A percentile compares a stretch with the other conserved stretches of the same genome.
Evolutionary conservation across 805 yeast genomes (phyloP).

Genomic region (Saccharomycopsis vini): DNA sequence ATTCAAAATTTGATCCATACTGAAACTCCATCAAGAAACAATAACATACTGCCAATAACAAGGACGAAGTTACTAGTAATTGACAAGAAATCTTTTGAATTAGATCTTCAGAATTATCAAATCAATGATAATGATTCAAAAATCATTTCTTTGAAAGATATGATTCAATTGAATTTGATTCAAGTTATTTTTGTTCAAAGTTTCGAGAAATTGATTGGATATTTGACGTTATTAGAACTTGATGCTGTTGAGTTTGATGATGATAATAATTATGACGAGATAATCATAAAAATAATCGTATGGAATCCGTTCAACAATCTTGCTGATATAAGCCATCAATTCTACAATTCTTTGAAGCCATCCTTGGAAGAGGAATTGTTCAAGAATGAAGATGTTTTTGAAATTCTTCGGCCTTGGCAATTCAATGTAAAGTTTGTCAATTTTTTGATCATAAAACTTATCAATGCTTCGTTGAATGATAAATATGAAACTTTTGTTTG

Average conservation of each 20-base stretch:
- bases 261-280: not conserved
- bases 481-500: not conserved
- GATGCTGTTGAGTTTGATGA: not conserved
- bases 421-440: slow-evolving; percentile 2
- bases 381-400: not conserved
- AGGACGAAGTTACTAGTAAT: no score
- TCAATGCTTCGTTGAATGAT: no score
- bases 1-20: no score
- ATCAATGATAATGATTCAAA: no score
- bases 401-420: not conserved
- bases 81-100: not conserved
- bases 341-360: not conserved
- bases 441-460: slow-evolving; percentile 1
- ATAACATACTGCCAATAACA: no score
- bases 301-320: slow-evolving; percentile 3
- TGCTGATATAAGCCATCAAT: no score
- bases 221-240: slow-evolving; percentile 3
- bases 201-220: slow-evolving; percentile 4
- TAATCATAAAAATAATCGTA: not conserved
- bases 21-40: no score
- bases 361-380: not conserved
- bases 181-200: slow-evolving; percentile 5
- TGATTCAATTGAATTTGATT: not conserved
- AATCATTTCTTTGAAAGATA: no score
- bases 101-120: not conserved